Evolutionary conservation across 306 rosid genomes (phyloP).

Genomic region (Gastrolobium villosum): DNA sequence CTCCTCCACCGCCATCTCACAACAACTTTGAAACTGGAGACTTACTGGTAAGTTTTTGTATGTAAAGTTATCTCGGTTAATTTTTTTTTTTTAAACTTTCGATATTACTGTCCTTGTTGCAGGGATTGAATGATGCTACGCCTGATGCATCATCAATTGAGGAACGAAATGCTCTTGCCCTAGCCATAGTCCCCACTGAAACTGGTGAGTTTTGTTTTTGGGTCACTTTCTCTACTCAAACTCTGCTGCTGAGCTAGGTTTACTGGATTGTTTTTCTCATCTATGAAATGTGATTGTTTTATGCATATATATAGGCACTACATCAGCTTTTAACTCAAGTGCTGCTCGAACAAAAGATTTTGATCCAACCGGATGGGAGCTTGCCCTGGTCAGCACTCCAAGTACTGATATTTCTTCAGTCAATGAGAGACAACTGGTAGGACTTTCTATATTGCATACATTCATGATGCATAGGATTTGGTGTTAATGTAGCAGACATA

Average conservation of each 20-base stretch:
- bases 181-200: conserved; percentile 88
- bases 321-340: conserved; percentile 73
- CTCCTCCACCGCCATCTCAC: conserved; percentile 64
- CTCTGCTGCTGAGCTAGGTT: conserved; percentile 42
- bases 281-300: conserved; percentile 38
- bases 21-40: conserved; percentile 79
- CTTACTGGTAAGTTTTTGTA: conserved; percentile 70
- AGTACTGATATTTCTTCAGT: conserved; percentile 82
- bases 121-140: conserved; percentile 80
- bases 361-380: conserved; percentile 99
- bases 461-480: conserved; percentile 8
- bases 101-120: conserved; percentile 46
- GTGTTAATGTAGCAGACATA: conserved; percentile 9
- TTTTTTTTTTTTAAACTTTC: conserved; percentile 21
- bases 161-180: conserved; percentile 91
- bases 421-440: conserved; percentile 95
- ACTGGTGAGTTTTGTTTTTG: conserved; percentile 56
- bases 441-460: conserved; percentile 42
- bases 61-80: conserved; percentile 32
- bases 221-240: conserved; percentile 37
- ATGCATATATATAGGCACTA: conserved; percentile 52
- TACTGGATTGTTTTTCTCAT: conserved; percentile 40
- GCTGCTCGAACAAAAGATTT: conserved; percentile 70
- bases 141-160: conserved; percentile 80
- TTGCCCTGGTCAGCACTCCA: conserved; percentile 93